Base-by-base conservation (phyloP, 306 rosid genomes). In the Acmispon strigosus region DNA sequence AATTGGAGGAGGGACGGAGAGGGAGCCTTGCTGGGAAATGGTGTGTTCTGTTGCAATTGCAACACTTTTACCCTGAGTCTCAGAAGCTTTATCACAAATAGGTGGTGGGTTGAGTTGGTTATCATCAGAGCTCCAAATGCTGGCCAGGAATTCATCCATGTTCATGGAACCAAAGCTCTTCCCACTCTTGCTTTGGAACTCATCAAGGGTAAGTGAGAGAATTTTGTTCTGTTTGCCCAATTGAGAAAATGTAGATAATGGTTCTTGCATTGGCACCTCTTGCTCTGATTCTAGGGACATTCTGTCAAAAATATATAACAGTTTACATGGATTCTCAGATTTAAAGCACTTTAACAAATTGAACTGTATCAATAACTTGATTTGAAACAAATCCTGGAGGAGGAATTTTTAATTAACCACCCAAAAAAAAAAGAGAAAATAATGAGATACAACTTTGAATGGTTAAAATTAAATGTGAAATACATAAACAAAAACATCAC, bases 71-170 rank as follows among this genome's bases (percentile, higher is more conserved):
- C 20, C 68, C 13, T 61, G 69, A 43, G 24, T 64, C 10, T 66
- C 50, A 34, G 49, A 10, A 10, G 43, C 53, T 65, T 71, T 78
- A 11, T 72, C 68, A 11, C 64, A 49, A 62, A 27, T 29, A 29
- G 66, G 20, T 47, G 11, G 76, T 42, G 42, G 17, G 8, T 62
- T 54, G 11, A 39, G 48, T 55, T 86, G 81, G 67, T 59, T 70
- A 0, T 76, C 86, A 36, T 85, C 90, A 2, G 84, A 74, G 53
- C 41, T 86, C 92, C 87, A 88, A 49, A 91, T 77, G 77, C 83
- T 88, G 61, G 88, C 74, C 0, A 91, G 76, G 80, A 91, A 86
- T 62, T 91, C 91, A 62, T 91, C 96, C 89, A 85, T 88, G 88
- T 66, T 88, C 81, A 88, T 82, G 18, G 92, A 80, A 15, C 87